Conservation (phyloP, 2,329 filamentous ascomycete genomes). For the Ophiostoma australiae region DNA sequence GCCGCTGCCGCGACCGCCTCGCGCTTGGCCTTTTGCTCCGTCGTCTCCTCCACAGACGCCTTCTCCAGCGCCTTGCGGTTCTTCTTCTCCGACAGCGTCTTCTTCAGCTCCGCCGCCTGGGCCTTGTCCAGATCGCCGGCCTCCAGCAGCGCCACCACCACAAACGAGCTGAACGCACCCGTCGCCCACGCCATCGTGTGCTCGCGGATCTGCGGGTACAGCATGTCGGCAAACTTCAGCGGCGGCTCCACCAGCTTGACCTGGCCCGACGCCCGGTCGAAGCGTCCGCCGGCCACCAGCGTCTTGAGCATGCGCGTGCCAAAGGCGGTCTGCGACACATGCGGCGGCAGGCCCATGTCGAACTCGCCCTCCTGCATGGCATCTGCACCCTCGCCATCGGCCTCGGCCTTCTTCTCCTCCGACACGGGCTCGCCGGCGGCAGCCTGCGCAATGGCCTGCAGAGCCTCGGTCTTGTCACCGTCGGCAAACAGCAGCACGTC, state of each 20-base stretch:
- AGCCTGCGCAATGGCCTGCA: conserved; percentile 63
- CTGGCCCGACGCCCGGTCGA: conserved; percentile 67
- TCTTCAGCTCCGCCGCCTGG: conserved; percentile 60
- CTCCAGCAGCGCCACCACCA: conserved; percentile 76
- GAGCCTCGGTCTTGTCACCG: conserved; percentile 70
- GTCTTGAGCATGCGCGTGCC: conserved; percentile 85
- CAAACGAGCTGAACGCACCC: conserved; percentile 71
- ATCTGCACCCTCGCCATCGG: conserved; percentile 39
- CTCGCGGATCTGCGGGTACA: conserved; percentile 77
- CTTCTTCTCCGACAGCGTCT: conserved; percentile 67
- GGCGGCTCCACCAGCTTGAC: conserved; percentile 68
- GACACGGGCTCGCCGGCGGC: conserved; percentile 51
- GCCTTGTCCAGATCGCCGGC: conserved; percentile 65
- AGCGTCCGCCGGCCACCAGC: conserved; percentile 82
- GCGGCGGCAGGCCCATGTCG: conserved; percentile 36
- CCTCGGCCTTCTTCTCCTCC: conserved; percentile 36
- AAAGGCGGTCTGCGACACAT: conserved; percentile 57
- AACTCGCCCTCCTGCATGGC: conserved; percentile 27
- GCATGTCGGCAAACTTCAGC: conserved; percentile 70
- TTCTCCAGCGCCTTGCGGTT: conserved; percentile 66
- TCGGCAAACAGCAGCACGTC: conserved; percentile 73
- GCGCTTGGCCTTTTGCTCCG: conserved; percentile 45
- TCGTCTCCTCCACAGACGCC: conserved; percentile 57
- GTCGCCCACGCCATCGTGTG: conserved; percentile 78
- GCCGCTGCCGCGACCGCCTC: conserved; percentile 37